phyloP scores from a whole-genome alignment of 768 basidiomycete species.

The Panaeolus cyanescens region DNA sequence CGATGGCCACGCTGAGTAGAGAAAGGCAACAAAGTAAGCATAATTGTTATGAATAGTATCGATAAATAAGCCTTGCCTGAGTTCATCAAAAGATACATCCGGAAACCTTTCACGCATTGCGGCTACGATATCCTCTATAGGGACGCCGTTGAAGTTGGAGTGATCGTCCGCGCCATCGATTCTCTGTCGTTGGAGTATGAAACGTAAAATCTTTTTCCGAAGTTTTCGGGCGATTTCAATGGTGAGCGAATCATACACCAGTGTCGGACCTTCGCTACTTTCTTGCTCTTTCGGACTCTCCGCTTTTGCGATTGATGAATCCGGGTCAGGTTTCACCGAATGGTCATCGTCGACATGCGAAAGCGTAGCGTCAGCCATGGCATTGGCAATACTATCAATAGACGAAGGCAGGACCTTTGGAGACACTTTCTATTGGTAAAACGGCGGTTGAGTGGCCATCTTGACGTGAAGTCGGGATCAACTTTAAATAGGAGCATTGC shows the following conservation, averaged over 20 bases:
- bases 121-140: slow-evolving; percentile 62
- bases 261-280: too few relatives aligned
- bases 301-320: neutral
- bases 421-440: neutral
- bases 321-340: too few relatives aligned
- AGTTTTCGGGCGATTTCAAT: neutral
- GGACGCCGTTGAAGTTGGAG: slow-evolving; percentile 63
- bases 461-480: too few relatives aligned
- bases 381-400: neutral
- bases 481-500: too few relatives aligned
- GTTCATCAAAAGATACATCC: neutral
- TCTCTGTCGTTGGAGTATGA: neutral
- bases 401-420: neutral
- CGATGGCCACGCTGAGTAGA: slow-evolving; percentile 18
- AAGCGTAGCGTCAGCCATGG: neutral
- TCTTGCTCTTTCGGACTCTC: too few relatives aligned
- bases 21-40: neutral
- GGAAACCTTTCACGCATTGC: slow-evolving; percentile 19
- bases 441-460: too few relatives aligned
- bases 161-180: neutral
- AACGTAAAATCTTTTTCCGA: slow-evolving; percentile 30
- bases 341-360: too few relatives aligned
- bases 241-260: too few relatives aligned
- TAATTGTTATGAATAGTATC: neutral
- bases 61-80: slow-evolving; percentile 2